phyloP scores from a whole-genome alignment of 2,329 filamentous ascomycete genomes.

The Sclerotinia borealis region DNA sequence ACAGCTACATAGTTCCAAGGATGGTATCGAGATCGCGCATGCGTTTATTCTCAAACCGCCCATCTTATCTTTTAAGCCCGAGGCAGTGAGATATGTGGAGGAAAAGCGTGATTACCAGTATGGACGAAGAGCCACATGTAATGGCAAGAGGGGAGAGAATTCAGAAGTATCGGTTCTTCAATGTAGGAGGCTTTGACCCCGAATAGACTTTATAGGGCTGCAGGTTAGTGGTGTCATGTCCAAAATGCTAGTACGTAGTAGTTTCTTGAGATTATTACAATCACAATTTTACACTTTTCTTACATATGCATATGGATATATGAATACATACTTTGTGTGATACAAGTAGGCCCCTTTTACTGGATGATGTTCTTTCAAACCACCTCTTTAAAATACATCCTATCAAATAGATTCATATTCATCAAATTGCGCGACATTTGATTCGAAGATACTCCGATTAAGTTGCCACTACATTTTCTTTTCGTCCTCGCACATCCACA shows the following conservation, averaged over 20 bases:
- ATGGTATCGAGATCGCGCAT: neutral
- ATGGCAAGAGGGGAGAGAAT: neutral
- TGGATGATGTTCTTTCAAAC: neutral
- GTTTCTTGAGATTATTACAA: neutral
- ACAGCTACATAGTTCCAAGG: neutral
- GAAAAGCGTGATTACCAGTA: neutral
- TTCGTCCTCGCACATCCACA: too few relatives aligned
- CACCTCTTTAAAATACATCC: too few relatives aligned
- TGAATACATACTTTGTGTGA: neutral
- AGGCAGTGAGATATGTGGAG: neutral
- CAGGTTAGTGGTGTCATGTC: neutral
- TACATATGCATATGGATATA: neutral
- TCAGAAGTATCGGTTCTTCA: neutral
- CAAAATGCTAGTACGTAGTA: neutral
- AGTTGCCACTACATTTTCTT: too few relatives aligned
- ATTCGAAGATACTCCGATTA: too few relatives aligned
- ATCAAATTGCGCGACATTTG: too few relatives aligned
- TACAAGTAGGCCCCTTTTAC: neutral
- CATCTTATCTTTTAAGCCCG: neutral
- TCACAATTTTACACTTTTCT: neutral
- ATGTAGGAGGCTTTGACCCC: neutral
- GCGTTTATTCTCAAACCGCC: neutral
- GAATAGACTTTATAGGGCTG: neutral
- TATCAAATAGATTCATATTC: too few relatives aligned
- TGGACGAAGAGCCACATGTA: neutral